These are phyloP conservation scores for Yamadazyma triangularis DNA, from an alignment of 1,139 yeast species.

Conservation along the genomic window DNA sequence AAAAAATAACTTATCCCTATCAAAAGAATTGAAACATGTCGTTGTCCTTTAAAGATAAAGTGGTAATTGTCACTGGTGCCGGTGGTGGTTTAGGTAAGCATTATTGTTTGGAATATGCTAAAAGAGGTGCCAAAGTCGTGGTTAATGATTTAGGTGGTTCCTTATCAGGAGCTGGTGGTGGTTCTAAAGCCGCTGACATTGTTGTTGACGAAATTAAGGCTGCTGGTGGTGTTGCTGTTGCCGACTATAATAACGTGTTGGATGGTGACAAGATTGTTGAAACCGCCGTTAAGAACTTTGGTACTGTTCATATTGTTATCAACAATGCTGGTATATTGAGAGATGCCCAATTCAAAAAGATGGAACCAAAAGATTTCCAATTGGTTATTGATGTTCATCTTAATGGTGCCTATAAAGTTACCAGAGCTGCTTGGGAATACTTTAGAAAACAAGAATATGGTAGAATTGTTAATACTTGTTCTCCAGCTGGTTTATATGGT, in stretches of 20 bases:
- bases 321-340: slow-evolving; percentile 95
- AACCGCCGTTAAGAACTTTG: slow-evolving; percentile 82
- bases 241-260: slow-evolving; percentile 88
- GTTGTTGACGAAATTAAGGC: slow-evolving; percentile 80
- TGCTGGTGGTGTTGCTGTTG: slow-evolving; percentile 83
- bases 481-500: slow-evolving; percentile 96
- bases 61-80: slow-evolving; percentile 91
- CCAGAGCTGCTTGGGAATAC: slow-evolving; percentile 91
- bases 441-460: slow-evolving; percentile 84
- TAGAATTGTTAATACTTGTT: slow-evolving; percentile 84
- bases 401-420: slow-evolving; percentile 81
- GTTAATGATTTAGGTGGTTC: slow-evolving; percentile 94
- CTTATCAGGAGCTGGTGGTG: slow-evolving; percentile 63
- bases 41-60: slow-evolving; percentile 66
- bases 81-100: slow-evolving; percentile 95
- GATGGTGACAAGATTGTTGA: slow-evolving; percentile 84
- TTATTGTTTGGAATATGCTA: slow-evolving; percentile 83
- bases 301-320: slow-evolving; percentile 82
- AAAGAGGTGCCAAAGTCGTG: slow-evolving; percentile 87
- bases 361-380: slow-evolving; percentile 76
- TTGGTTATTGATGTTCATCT: slow-evolving; percentile 84
- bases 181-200: slow-evolving; percentile 73
- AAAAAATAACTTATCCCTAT: no score
- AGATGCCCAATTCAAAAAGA: slow-evolving; percentile 71
- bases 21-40: slow-evolving; percentile 18